phyloP scores from a whole-genome alignment of 2,329 filamentous ascomycete genomes.

The Claviceps sp. region DNA sequence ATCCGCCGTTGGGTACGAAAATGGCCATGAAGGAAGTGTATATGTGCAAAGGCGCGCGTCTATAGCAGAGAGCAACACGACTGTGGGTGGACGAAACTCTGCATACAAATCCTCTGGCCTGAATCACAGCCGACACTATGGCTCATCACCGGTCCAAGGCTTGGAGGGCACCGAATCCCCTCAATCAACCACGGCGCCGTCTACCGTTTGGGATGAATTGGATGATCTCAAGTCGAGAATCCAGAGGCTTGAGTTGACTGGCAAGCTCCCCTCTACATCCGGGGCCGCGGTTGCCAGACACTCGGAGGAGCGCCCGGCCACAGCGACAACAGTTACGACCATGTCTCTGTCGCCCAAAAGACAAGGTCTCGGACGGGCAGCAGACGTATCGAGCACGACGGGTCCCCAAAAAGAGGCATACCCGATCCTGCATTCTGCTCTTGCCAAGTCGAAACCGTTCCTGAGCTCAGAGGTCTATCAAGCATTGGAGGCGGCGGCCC shows the following conservation, averaged over 20 bases:
- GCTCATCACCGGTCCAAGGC: slow-evolving; percentile 42
- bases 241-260: slow-evolving; percentile 75
- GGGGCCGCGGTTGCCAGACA: slow-evolving; percentile 63
- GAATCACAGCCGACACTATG: slow-evolving; percentile 27
- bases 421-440: slow-evolving; percentile 65
- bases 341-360: slow-evolving; percentile 82
- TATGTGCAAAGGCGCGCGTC: slow-evolving; percentile 27
- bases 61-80: slow-evolving; percentile 32
- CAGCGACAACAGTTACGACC: slow-evolving; percentile 81
- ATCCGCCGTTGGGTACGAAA: slow-evolving; percentile 34
- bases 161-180: slow-evolving; percentile 72
- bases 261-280: slow-evolving; percentile 73
- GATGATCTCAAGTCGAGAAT: slow-evolving; percentile 93
- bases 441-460: slow-evolving; percentile 62
- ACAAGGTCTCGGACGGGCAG: slow-evolving; percentile 13
- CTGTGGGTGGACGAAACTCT: slow-evolving; percentile 27
- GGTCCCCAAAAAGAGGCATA: slow-evolving; percentile 47
- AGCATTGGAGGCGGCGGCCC: slow-evolving; percentile 66
- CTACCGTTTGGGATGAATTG: slow-evolving; percentile 93
- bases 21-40: slow-evolving; percentile 14
- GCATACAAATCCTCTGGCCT: slow-evolving; percentile 25
- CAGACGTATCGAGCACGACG: slow-evolving; percentile 27
- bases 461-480: slow-evolving; percentile 61
- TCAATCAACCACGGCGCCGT: slow-evolving; percentile 74
- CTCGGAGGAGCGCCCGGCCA: slow-evolving; percentile 71